Evolutionary conservation across 2,329 filamentous ascomycete species (phyloP).

Genomic region (Dendryphion nanum): DNA sequence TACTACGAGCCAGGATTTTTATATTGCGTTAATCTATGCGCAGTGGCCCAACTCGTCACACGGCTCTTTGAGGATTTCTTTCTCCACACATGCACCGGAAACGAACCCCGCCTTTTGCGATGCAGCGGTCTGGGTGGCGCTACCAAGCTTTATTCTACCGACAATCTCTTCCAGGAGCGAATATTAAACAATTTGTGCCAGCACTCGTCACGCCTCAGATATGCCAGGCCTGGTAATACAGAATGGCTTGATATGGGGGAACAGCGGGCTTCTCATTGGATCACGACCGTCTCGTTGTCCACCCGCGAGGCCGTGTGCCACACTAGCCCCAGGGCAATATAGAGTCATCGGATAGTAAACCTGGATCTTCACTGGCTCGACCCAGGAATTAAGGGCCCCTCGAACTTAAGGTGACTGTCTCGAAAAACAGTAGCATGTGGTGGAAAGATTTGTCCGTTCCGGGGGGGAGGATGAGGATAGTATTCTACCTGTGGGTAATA

Average conservation of each 20-base stretch:
- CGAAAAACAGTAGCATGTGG: neutral
- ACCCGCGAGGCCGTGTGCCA: constrained; percentile 4
- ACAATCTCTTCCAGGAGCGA: no score
- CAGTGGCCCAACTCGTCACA: constrained; percentile 7
- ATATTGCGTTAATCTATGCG: constrained; percentile 21
- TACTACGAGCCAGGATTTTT: constrained; percentile 12
- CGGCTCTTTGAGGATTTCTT: no score
- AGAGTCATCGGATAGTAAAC: constrained; percentile 11
- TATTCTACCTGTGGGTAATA: constrained; percentile 21
- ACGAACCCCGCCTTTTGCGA: constrained; percentile 12
- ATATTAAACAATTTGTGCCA: no score
- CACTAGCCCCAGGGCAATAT: constrained; percentile 13
- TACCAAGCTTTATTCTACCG: constrained; percentile 8
- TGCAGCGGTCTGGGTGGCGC: constrained; percentile 9
- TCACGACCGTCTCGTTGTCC: constrained; percentile 7
- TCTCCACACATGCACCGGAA: constrained; percentile 4
- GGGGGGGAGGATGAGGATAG: constrained; percentile 2
- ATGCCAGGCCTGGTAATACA: constrained; percentile 9
- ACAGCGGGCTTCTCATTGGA: constrained; percentile 18
- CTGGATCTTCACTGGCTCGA: constrained; percentile 9
- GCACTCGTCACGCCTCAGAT: no score
- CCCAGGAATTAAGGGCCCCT: constrained; percentile 7
- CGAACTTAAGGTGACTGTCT: neutral
- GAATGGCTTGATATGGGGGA: no score
- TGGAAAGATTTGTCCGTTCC: constrained; percentile 4